phyloP scores from a whole-genome alignment of 768 basidiomycete genomes.

The Lactarius sanguifluus region DNA sequence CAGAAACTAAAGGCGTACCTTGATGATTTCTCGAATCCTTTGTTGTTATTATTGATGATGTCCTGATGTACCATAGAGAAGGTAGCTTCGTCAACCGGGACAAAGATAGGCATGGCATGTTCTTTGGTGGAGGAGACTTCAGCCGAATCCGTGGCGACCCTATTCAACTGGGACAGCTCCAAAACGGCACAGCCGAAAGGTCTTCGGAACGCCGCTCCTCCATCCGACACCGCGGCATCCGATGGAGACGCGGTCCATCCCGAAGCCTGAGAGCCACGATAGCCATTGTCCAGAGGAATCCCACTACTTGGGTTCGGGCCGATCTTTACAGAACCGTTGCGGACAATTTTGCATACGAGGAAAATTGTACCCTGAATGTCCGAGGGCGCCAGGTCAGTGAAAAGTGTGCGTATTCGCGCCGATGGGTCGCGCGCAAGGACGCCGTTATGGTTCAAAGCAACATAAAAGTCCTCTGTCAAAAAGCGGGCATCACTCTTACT shows the following conservation, averaged over 20 bases:
- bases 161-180: slow-evolving; percentile 73
- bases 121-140: slow-evolving; percentile 70
- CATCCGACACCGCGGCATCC: slow-evolving; percentile 31
- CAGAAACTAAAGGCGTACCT: slow-evolving; percentile 49
- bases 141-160: slow-evolving; percentile 60
- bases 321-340: slow-evolving; percentile 84
- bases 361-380: slow-evolving; percentile 86
- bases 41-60: slow-evolving; percentile 75
- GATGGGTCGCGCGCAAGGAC: slow-evolving; percentile 78
- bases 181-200: slow-evolving; percentile 97
- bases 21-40: slow-evolving; percentile 79
- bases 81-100: slow-evolving; percentile 75
- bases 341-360: slow-evolving; percentile 86
- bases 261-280: slow-evolving; percentile 58
- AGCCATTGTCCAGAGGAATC: slow-evolving; percentile 42
- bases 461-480: slow-evolving; percentile 91
- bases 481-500: slow-evolving; percentile 81
- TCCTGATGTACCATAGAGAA: slow-evolving; percentile 97
- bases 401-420: slow-evolving; percentile 78
- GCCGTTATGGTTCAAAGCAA: slow-evolving; percentile 88
- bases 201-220: slow-evolving; percentile 58
- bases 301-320: slow-evolving; percentile 54
- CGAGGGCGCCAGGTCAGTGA: slow-evolving; percentile 81
- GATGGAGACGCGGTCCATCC: slow-evolving; percentile 23
- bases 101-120: slow-evolving; percentile 84